Evolutionary conservation across 2,329 filamentous ascomycete species (phyloP).

Genomic region (Phaeophleospora eucalypticola): DNA sequence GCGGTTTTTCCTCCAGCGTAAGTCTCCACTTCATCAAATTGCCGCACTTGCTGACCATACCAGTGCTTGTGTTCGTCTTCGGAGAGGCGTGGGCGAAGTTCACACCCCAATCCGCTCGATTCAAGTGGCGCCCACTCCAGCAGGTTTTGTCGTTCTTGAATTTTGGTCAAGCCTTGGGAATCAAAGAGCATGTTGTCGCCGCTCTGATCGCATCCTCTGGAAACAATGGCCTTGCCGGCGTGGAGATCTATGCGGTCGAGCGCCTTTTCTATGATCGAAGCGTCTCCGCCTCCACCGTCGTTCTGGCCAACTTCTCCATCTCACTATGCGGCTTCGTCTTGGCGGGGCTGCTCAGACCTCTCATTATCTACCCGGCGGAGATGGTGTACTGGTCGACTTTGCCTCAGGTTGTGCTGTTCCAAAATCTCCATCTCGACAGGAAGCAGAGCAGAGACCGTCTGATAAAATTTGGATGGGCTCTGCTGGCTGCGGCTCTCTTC

Average conservation of each 20-base stretch:
- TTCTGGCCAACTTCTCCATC: constrained; percentile 48
- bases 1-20: constrained; percentile 11
- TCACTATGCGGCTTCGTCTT: constrained; percentile 50
- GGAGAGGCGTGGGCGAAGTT: constrained; percentile 7
- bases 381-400: constrained; percentile 45
- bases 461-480: constrained; percentile 42
- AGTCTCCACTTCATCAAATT: background rate
- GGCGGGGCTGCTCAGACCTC: constrained; percentile 44
- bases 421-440: constrained; percentile 37
- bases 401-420: constrained; percentile 37
- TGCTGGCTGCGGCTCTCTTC: constrained; percentile 42
- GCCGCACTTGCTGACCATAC: background rate
- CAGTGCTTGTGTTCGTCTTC: constrained; percentile 6
- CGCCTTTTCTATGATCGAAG: constrained; percentile 44
- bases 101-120: constrained; percentile 2
- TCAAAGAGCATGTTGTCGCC: constrained; percentile 36
- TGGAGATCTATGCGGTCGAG: constrained; percentile 45
- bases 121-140: constrained; percentile 1
- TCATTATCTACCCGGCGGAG: constrained; percentile 47
- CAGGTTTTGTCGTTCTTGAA: constrained; percentile 35
- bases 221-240: constrained; percentile 31
- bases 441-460: constrained; percentile 37
- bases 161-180: constrained; percentile 32
- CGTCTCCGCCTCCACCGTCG: constrained; percentile 38
- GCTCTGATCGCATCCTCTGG: constrained; percentile 45